Evolutionary conservation across 306 rosid genomes (phyloP).

Genomic region (Rosa persica): DNA sequence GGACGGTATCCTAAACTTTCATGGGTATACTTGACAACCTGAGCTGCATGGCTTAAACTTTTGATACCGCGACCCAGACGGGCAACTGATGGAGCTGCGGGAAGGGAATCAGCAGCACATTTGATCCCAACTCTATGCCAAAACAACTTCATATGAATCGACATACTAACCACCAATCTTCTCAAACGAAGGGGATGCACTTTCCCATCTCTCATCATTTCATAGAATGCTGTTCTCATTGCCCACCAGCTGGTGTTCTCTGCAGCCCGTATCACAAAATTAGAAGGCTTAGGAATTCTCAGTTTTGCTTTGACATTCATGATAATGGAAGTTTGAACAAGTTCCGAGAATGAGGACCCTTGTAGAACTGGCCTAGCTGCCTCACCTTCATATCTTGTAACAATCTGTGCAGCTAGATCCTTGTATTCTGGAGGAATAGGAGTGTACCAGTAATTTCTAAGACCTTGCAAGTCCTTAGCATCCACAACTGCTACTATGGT

Average conservation of each 20-base stretch:
- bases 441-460: constrained; percentile 70
- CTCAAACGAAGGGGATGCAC: constrained; percentile 56
- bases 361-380: constrained; percentile 70
- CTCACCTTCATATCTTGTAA: constrained; percentile 39
- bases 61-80: constrained; percentile 72
- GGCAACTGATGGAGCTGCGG: constrained; percentile 73
- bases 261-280: constrained; percentile 59
- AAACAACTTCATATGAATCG: constrained; percentile 55
- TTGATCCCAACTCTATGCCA: constrained; percentile 61
- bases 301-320: constrained; percentile 21
- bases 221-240: constrained; percentile 71
- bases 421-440: constrained; percentile 52
- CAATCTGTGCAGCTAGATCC: constrained; percentile 46
- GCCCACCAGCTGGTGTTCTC: constrained; percentile 67
- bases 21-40: constrained; percentile 40
- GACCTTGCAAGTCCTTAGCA: constrained; percentile 56
- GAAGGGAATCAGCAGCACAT: constrained; percentile 50
- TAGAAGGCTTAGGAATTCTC: constrained; percentile 58
- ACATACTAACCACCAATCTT: constrained; percentile 50
- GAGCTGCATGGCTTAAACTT: constrained; percentile 50
- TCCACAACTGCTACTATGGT: constrained; percentile 70
- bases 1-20: constrained; percentile 30
- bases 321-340: not conserved
- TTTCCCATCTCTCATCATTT: constrained; percentile 67
- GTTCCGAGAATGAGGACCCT: constrained; percentile 67